phyloP scores from a whole-genome alignment of 331 rosid genomes.

The Malus hybrid region DNA sequence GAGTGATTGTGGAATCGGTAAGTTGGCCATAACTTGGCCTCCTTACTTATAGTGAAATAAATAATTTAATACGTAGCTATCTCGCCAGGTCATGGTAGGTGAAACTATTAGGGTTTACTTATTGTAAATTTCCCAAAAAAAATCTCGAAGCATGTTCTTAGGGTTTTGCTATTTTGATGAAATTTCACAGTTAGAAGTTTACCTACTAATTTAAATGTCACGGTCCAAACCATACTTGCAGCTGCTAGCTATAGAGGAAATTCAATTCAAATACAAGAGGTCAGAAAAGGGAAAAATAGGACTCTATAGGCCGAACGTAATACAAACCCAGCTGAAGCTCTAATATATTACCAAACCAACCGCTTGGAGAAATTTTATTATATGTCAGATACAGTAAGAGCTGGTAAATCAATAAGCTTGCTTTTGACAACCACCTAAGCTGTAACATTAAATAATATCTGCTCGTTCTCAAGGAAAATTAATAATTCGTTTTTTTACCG shows the following conservation, averaged over 20 bases:
- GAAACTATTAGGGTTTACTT: background rate
- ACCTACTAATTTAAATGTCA: background rate
- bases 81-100: background rate
- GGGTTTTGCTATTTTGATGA: background rate
- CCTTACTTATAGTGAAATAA: background rate
- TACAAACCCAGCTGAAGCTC: too few relatives aligned
- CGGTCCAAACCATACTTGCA: too few relatives aligned
- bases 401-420: too few relatives aligned
- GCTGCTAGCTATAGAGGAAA: background rate
- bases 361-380: background rate
- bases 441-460: background rate
- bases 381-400: background rate
- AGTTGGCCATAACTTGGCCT: background rate
- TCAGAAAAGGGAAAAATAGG: background rate
- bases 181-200: background rate
- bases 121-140: background rate
- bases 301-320: too few relatives aligned
- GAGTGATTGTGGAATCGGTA: background rate
- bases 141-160: background rate
- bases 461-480: too few relatives aligned
- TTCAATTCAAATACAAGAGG: background rate
- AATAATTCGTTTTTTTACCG: background rate
- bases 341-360: background rate
- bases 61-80: background rate
- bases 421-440: background rate